Conservation (phyloP, 2,329 filamentous ascomycete genomes). For the Hymenoscyphus infarciens region DNA sequence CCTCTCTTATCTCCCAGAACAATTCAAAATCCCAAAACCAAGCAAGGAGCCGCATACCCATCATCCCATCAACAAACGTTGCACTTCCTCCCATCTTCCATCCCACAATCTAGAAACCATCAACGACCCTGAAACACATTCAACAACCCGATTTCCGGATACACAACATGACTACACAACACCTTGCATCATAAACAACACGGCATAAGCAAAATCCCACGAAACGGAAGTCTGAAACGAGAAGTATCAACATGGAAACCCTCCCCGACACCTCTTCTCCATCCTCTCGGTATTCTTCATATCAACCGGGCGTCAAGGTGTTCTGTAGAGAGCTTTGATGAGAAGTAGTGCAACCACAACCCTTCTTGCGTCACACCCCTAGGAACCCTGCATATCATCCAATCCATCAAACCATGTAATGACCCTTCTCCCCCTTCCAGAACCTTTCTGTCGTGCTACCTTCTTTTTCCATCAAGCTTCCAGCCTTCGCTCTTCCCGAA, state of each 20-base stretch:
- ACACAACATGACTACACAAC: neutral
- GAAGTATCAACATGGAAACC: too few species aligned
- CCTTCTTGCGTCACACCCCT: neutral
- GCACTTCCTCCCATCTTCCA: neutral
- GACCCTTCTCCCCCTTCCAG: neutral
- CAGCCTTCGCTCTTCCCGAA: neutral
- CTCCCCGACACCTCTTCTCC: too few species aligned
- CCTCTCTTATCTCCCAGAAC: neutral
- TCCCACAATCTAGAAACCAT: neutral
- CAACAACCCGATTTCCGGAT: neutral
- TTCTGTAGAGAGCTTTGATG: too few species aligned
- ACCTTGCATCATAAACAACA: neutral
- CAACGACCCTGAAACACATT: neutral
- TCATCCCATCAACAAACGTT: neutral
- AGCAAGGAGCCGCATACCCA: neutral
- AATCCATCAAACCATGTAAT: neutral
- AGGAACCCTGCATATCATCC: neutral
- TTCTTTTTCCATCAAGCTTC: neutral
- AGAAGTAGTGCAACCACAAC: too few species aligned
- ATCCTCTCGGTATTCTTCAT: too few species aligned
- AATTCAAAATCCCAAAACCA: neutral
- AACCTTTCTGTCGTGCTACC: neutral
- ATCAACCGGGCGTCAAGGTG: too few species aligned
- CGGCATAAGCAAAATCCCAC: neutral
- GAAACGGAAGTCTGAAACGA: too few species aligned